Base-by-base conservation (phyloP, 2,329 filamentous ascomycete genomes). In the Fusarium dlaminii region DNA sequence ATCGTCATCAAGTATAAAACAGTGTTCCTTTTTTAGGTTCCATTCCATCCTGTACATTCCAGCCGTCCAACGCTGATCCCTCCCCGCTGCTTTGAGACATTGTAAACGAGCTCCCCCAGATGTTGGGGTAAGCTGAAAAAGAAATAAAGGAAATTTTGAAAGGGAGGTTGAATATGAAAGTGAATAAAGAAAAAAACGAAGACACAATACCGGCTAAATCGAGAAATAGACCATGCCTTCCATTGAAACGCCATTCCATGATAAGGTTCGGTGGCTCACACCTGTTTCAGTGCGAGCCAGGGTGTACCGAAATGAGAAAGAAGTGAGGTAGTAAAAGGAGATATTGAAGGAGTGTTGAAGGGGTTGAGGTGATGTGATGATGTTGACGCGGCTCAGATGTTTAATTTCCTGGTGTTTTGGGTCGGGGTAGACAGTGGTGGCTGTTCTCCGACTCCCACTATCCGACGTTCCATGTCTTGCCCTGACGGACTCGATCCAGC, bases 401-500 rank as follows among this genome's bases (percentile, higher is more conserved):
- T 29, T 71, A 68, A 75, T 49, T 63, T 34, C 39, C 56, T 43
- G 51, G 24, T 42, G 42, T 68, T 68, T 60, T n/a, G 54, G 30
- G 29, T 58, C n/a, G n/a, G 55, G 12, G 46, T 55, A 30, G 37
- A 42, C 73, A 39, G 70, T 77, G 79, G 84, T 86, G 43, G 30
- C 78, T 80, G 15, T 80, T 75, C 37, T 81, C 83, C 11, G 70
- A 73, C 22, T 77, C 78, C 37, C 67, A 73, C 6, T 80, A 78
- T 48, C 79, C 32, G n/a, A 52, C 75, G 63, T 82, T 79, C 63
- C 80, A 79, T 34, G 79, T 77, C 75, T 78, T 77, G 68, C 76
- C 75, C 64, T 78, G 75, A 34, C 80, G 67, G 66, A 78, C 70
- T 49, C 77, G 77, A 66, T 87, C 86, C 56, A 84, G 82, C 68